These are phyloP conservation scores for Mycena haematopus DNA, from an alignment of 768 basidiomycete species.

Conservation along the genomic window DNA sequence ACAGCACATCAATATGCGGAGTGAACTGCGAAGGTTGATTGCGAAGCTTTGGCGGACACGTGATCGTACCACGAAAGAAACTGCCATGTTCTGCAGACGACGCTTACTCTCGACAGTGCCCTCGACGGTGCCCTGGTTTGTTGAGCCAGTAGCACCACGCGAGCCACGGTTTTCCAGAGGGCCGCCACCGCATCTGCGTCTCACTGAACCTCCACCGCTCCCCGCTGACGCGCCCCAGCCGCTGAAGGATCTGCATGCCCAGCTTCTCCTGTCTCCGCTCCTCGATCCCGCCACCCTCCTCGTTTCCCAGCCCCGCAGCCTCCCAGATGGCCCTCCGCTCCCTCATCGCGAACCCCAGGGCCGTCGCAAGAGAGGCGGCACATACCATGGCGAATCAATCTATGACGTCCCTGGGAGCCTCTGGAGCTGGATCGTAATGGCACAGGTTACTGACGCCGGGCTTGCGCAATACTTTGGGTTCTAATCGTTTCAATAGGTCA, in stretches of 20 bases:
- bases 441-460: constrained; percentile 60
- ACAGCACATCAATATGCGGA: too few relatives aligned
- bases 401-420: constrained; percentile 58
- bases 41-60: neutral
- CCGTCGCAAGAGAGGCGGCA: constrained; percentile 67
- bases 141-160: constrained; percentile 51
- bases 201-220: constrained; percentile 42
- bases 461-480: neutral
- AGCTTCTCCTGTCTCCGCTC: constrained; percentile 67
- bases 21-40: too few relatives aligned
- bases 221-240: constrained; percentile 60
- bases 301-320: constrained; percentile 57
- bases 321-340: constrained; percentile 64
- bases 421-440: constrained; percentile 82
- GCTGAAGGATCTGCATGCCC: constrained; percentile 61
- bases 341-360: constrained; percentile 66
- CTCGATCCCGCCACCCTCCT: constrained; percentile 66
- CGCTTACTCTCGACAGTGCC: constrained; percentile 42
- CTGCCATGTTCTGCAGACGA: constrained; percentile 9
- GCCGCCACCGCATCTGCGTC: constrained; percentile 38
- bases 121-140: constrained; percentile 65
- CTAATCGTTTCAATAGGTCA: constrained; percentile 57
- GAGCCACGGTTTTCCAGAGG: constrained; percentile 34
- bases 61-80: neutral
- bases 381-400: constrained; percentile 68